Evolutionary conservation across 2,329 filamentous ascomycete species (phyloP), one percentile per base, ranked within the genome.

Genomic region (Diplodia intermedia): DNA sequence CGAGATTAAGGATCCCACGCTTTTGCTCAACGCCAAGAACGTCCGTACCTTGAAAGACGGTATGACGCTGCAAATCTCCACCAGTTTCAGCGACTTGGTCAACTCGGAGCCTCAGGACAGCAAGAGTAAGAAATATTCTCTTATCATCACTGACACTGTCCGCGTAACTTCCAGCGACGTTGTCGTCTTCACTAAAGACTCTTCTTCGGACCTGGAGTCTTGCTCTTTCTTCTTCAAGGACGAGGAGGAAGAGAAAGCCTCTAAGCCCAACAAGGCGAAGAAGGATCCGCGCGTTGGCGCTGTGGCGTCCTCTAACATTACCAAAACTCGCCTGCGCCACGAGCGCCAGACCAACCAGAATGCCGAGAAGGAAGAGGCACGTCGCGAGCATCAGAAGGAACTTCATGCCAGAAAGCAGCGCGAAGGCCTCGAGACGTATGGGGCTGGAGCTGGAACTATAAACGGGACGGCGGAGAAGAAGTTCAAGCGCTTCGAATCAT

Each of bases 171-270:
- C 87, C 40, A 77, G 82, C n/a, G 93, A 97, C 62, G 87, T 91
- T 0, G 90, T 93, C 38, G 89, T 97, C 33, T 98, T 99, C 81
- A 99, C 95, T 20, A 93, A 93, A 69, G 94, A 97, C 76, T 94
- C 94, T 0, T 90, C 94, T 2, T 91, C 92, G 33, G 94, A 97
- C 75, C 88, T 97, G 69, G 95, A 98, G 75, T 93, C 93, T 4
- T 94, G 94, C 49, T 97, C 94, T 0, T 99, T 99, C 84, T 98
- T 97, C 82, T 99, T 99, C 84, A 97, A 97, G 77, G 94, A 98
- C 73, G 93, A 97, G 70, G 92, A 96, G 72, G 88, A 92, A 71
- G 89, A 93, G 78, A 91, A 92, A 38, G 87, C 91, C 11, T 91
- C 92, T n/a, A 96, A 95, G 75, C 84, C 86, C 3, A 38, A 12